Evolutionary conservation across 2,329 filamentous ascomycete genomes (phyloP).

Genomic region (Ceratocystis harringtonii): DNA sequence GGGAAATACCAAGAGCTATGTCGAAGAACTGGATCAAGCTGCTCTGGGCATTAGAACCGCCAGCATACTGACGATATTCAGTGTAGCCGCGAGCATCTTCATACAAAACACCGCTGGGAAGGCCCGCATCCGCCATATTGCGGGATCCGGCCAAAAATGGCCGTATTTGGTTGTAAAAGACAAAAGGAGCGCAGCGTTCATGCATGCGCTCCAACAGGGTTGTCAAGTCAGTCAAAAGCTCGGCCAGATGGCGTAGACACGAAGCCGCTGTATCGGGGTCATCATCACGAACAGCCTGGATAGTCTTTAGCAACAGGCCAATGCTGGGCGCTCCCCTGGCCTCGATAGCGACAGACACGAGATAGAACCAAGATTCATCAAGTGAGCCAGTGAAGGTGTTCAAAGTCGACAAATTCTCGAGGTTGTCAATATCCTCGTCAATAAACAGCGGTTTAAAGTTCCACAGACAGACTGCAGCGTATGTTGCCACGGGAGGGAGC

Average conservation of each 20-base stretch:
- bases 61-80: conserved; percentile 69
- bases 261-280: conserved; percentile 58
- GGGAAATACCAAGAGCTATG: conserved; percentile 74
- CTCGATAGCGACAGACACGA: conserved; percentile 91
- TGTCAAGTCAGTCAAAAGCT: conserved; percentile 73
- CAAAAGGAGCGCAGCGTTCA: conserved; percentile 82
- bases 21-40: conserved; percentile 97
- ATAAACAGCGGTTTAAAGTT: conserved; percentile 89
- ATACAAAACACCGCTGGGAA: conserved; percentile 77
- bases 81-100: conserved; percentile 58
- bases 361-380: conserved; percentile 98
- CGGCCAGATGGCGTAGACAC: conserved; percentile 68
- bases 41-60: conserved; percentile 93
- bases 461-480: conserved; percentile 84
- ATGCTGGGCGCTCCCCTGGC: conserved; percentile 77
- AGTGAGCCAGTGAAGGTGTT: conserved; percentile 85
- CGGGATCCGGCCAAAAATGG: conserved; percentile 92
- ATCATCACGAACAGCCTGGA: conserved; percentile 57
- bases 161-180: conserved; percentile 93
- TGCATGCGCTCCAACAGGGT: conserved; percentile 75
- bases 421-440: conserved; percentile 63
- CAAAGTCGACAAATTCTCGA: conserved; percentile 78
- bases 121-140: conserved; percentile 89
- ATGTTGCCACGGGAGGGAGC: conserved; percentile 83
- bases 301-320: conserved; percentile 75